Percentiles rank a stretch among this genome's conserved stretches.
Evolutionary conservation across 1,139 yeast genomes (phyloP).

Genomic region (Nakaseomyces delphensis): DNA sequence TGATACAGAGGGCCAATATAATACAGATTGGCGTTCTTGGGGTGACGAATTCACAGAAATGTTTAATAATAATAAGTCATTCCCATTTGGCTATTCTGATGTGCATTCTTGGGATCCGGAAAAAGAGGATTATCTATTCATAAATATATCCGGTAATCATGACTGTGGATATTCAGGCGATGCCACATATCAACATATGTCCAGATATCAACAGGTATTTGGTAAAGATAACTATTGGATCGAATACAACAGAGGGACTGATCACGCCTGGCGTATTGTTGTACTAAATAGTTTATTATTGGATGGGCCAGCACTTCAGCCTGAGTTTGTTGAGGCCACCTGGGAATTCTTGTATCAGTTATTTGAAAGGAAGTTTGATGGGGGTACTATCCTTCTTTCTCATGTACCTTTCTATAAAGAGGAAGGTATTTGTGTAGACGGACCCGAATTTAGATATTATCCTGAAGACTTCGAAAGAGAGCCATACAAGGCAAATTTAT

Average conservation of each 20-base stretch:
- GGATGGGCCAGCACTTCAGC: slow-evolving; percentile 86
- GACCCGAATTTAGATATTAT: slow-evolving; percentile 64
- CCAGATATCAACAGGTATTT: slow-evolving; percentile 61
- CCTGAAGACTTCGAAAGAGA: slow-evolving; percentile 44
- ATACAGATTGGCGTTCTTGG: slow-evolving; percentile 42
- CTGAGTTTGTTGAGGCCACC: slow-evolving; percentile 55
- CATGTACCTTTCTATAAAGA: slow-evolving; percentile 84
- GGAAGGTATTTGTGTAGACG: slow-evolving; percentile 78
- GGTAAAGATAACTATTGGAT: slow-evolving; percentile 82
- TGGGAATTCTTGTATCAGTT: slow-evolving; percentile 63
- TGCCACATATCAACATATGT: slow-evolving; percentile 84
- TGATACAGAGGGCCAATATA: slow-evolving; percentile 23
- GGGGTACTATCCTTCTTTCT: slow-evolving; percentile 74
- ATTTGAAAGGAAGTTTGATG: slow-evolving; percentile 47
- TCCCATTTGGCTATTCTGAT: slow-evolving; percentile 47
- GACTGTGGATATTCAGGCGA: slow-evolving; percentile 96
- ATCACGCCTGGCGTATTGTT: slow-evolving; percentile 73
- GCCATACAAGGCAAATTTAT: slow-evolving; percentile 57
- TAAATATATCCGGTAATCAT: slow-evolving; percentile 88
- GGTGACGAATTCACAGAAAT: slow-evolving; percentile 37
- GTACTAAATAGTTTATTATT: slow-evolving; percentile 74
- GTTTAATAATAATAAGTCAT: slow-evolving; percentile 13
- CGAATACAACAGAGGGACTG: slow-evolving; percentile 53
- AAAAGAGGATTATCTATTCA: slow-evolving; percentile 39
- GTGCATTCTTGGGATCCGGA: slow-evolving; percentile 57